Conservation (phyloP, 2,329 filamentous ascomycete genomes). For the Lomentospora prolificans region DNA sequence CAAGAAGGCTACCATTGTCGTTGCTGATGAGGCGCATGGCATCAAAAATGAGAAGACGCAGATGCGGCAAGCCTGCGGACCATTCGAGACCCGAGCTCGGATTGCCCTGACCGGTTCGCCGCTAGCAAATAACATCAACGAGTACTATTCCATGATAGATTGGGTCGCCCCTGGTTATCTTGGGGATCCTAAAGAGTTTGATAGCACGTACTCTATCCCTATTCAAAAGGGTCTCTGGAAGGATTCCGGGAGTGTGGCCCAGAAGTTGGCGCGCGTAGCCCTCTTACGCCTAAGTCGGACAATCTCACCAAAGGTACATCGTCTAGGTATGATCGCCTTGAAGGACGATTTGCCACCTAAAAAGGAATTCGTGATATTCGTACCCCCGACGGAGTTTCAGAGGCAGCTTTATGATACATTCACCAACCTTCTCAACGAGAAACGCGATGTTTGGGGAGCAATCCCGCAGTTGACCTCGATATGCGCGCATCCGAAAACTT, state of each 20-base stretch:
- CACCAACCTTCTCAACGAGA: slow-evolving; percentile 4
- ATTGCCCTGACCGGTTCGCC: slow-evolving; percentile 85
- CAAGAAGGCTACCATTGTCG: slow-evolving; percentile 57
- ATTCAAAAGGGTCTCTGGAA: slow-evolving; percentile 62
- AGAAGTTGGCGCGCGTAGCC: slow-evolving; percentile 52
- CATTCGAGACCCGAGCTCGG: slow-evolving; percentile 57
- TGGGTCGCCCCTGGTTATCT: slow-evolving; percentile 78
- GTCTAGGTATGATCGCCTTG: slow-evolving; percentile 59
- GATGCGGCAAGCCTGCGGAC: slow-evolving; percentile 41
- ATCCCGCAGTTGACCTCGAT: slow-evolving; percentile 33
- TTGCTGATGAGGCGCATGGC: slow-evolving; percentile 78
- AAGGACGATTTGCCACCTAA: slow-evolving; percentile 62
- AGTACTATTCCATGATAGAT: slow-evolving; percentile 80
- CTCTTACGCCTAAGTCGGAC: slow-evolving; percentile 61
- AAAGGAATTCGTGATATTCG: slow-evolving; percentile 68
- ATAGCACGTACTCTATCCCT: slow-evolving; percentile 56
- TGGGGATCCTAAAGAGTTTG: slow-evolving; percentile 59
- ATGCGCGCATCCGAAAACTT: slow-evolving; percentile 42
- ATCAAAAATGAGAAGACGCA: slow-evolving; percentile 57
- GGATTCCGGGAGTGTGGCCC: slow-evolving; percentile 49
- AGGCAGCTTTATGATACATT: slow-evolving; percentile 47
- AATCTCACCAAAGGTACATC: slow-evolving; percentile 68
- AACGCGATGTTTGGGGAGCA: slow-evolving; percentile 21
- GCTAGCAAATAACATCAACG: slow-evolving; percentile 70
- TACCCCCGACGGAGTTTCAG: slow-evolving; percentile 62